Evolutionary conservation across 306 rosid species (phyloP).

Genomic region (Rosa multiflora): DNA sequence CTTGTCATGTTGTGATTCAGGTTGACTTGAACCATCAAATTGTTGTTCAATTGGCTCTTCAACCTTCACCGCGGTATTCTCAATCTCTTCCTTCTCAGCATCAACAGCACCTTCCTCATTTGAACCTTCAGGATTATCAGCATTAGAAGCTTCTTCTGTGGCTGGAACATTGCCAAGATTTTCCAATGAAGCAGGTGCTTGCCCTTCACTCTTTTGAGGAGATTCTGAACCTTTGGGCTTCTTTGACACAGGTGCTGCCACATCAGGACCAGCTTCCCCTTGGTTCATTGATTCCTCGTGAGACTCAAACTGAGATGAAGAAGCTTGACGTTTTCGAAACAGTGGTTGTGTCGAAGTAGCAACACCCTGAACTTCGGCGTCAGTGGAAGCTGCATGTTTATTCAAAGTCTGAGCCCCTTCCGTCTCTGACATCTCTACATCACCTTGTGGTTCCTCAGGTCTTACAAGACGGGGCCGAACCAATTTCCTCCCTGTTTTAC

Average conservation of each 20-base stretch:
- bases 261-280: slow-evolving; percentile 57
- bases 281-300: slow-evolving; percentile 51
- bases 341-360: slow-evolving; percentile 40
- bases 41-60: slow-evolving; percentile 58
- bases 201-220: slow-evolving; percentile 55
- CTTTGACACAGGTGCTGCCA: slow-evolving; percentile 50
- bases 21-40: slow-evolving; percentile 43
- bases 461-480: slow-evolving; percentile 72
- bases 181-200: slow-evolving; percentile 42
- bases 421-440: slow-evolving; percentile 70
- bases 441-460: slow-evolving; percentile 73
- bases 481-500: slow-evolving; percentile 64
- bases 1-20: slow-evolving; percentile 52
- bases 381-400: slow-evolving; percentile 48
- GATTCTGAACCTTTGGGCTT: slow-evolving; percentile 70
- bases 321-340: slow-evolving; percentile 72
- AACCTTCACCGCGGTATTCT: slow-evolving; percentile 42
- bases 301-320: slow-evolving; percentile 60
- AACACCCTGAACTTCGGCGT: slow-evolving; percentile 48
- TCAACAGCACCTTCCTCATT: slow-evolving; percentile 55
- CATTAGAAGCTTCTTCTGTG: slow-evolving; percentile 55
- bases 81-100: slow-evolving; percentile 62
- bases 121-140: slow-evolving; percentile 60
- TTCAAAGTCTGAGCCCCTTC: slow-evolving; percentile 47
- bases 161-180: slow-evolving; percentile 39